These are phyloP conservation scores for Oryza coarctata DNA, from an alignment of 176 grass and related monocot species.

Conservation along the genomic window DNA sequence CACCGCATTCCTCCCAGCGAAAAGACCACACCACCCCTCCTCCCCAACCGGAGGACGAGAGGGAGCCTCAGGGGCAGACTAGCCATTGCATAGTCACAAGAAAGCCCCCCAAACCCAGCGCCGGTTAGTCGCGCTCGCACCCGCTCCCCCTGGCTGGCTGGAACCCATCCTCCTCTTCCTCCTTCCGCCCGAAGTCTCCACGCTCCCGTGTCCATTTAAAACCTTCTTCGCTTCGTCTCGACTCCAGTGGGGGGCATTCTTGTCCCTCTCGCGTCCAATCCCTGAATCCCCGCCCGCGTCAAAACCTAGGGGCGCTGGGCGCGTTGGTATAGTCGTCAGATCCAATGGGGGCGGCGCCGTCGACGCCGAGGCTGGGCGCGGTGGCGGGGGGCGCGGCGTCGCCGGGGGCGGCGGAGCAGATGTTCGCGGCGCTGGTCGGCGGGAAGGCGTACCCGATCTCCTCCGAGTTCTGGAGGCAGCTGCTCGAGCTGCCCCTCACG, in stretches of 20 bases:
- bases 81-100: neutral
- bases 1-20: neutral
- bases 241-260: constrained; percentile 33
- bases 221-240: constrained; percentile 43
- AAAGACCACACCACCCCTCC: constrained; percentile 15
- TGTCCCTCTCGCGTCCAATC: constrained; percentile 7
- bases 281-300: constrained; percentile 28
- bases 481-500: constrained; percentile 89
- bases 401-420: constrained; percentile 64
- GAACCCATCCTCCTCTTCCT: neutral
- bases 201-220: constrained; percentile 45
- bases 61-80: neutral
- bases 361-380: constrained; percentile 66
- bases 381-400: constrained; percentile 4
- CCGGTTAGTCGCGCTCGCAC: neutral
- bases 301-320: constrained; percentile 29
- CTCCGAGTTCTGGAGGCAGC: constrained; percentile 93
- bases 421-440: constrained; percentile 86
- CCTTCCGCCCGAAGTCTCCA: constrained; percentile 46
- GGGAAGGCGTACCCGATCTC: constrained; percentile 65
- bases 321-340: neutral
- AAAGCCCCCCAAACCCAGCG: constrained; percentile 40
- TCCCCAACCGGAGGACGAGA: too few species aligned
- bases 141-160: neutral
- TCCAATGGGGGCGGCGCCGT: constrained; percentile 91